Evolutionary conservation across 1,284 basidiomycete genomes (phyloP).

Genomic region (Apiotrichum mycotoxinovorans): DNA sequence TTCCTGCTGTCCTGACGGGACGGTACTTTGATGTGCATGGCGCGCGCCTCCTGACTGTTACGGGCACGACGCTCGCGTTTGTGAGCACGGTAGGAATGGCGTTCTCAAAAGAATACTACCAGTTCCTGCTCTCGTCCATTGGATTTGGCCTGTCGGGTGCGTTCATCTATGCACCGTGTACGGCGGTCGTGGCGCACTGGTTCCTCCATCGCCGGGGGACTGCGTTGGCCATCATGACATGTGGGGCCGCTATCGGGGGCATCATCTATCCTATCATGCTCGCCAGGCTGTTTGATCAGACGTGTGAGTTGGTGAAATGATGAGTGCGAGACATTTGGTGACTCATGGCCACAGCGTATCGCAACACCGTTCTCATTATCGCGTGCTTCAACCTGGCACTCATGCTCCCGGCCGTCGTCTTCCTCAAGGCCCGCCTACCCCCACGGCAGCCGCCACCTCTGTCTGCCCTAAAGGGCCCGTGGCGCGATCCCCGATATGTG

Average conservation of each 20-base stretch:
- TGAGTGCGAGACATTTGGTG: background rate
- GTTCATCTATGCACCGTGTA: constrained; percentile 39
- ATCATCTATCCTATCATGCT: constrained; percentile 26
- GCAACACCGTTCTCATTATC: constrained; percentile 28
- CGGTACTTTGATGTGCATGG: constrained; percentile 45
- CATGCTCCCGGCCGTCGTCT: constrained; percentile 26
- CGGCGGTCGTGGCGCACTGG: constrained; percentile 44
- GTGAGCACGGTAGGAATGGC: constrained; percentile 34
- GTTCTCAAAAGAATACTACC: constrained; percentile 44
- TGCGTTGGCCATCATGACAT: constrained; percentile 39
- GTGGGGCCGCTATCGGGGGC: constrained; percentile 41
- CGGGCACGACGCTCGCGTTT: constrained; percentile 27
- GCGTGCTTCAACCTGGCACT: constrained; percentile 21
- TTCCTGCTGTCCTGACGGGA: constrained; percentile 33
- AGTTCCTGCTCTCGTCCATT: constrained; percentile 39
- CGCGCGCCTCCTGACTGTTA: constrained; percentile 25
- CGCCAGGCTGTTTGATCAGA: constrained; percentile 11
- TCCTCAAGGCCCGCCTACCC: constrained; percentile 26
- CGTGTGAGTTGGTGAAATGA: background rate
- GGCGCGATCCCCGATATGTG: constrained; percentile 13
- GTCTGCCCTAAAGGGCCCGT: constrained; percentile 12
- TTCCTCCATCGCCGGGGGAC: constrained; percentile 37
- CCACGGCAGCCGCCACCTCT: constrained; percentile 19
- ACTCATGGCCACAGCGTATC: constrained; percentile 18
- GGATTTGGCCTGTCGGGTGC: constrained; percentile 37